Base-by-base conservation (phyloP, 352 stramenopile species). In the Pythium insidiosum region DNA sequence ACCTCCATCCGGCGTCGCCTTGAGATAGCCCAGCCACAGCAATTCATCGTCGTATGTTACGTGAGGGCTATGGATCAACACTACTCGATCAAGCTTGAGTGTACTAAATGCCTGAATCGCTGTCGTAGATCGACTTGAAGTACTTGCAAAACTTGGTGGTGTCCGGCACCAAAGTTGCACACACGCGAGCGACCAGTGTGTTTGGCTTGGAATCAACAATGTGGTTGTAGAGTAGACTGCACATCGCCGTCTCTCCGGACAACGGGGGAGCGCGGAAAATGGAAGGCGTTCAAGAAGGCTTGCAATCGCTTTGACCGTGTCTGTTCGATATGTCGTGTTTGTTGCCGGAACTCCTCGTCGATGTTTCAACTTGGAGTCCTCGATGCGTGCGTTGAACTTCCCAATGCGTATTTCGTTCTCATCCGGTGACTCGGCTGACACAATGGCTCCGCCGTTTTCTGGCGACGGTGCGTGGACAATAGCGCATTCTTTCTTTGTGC, bases 191-290 rank as follows among this genome's bases (percentile, higher is more conserved):
- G 44, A 58, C 54, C 41, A 53, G 36, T 1, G 43, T 30, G 44
- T 58, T n/a, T 19, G 56, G 49, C 33, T 55, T 48, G 15, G 16
- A 45, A 23, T 4, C 13, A 28, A 59, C 43, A 59, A 63, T 63
- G 34, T 63, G 35, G 30, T 63, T 58, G 54, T 63, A 47, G 29
- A 63, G 50, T 36, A 63, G 38, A 58, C 47, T 21, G 25, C n/a
- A 55, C 49, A 63, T 45, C 16, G 33, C 43, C 28, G 55, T 58
- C 50, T 55, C 59, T 37, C 55, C 55, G 35, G 50, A 64, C 40
- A 60, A 56, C 33, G 50, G 50, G 3, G 56, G 50, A 34, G 56
- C 56, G 29, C 44, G 45, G 33, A 60, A 4, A 58, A 34, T 43
- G 54, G 54, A 19, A 47, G 7, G 13, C 19, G 13, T 28, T 49